phyloP scores from a whole-genome alignment of 2,329 filamentous ascomycete genomes.

The Ceratocystis cubensis region DNA sequence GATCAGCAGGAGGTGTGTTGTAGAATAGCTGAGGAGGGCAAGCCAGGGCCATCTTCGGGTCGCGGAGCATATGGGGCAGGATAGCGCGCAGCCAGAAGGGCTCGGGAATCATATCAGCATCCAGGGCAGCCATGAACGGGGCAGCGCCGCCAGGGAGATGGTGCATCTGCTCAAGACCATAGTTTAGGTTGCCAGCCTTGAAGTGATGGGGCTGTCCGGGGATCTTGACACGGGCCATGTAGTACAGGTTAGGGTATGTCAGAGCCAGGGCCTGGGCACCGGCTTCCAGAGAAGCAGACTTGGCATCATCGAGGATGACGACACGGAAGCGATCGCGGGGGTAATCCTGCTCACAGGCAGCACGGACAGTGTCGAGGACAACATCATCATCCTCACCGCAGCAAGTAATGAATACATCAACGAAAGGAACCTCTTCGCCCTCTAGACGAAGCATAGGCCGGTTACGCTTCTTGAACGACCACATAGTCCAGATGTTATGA shows the following conservation, averaged over 20 bases:
- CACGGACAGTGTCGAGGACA: conserved; percentile 45
- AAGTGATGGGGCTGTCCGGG: conserved; percentile 42
- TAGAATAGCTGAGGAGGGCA: conserved; percentile 52
- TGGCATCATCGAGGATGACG: conserved; percentile 44
- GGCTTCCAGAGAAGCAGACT: conserved; percentile 33
- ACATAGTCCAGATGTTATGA: conserved; percentile 47
- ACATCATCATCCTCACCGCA: conserved; percentile 45
- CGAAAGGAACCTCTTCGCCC: conserved; percentile 38
- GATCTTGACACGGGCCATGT: conserved; percentile 39
- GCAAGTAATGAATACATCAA: conserved; percentile 46
- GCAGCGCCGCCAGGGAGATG: conserved; percentile 42
- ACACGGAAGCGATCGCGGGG: conserved; percentile 41
- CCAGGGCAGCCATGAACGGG: conserved; percentile 49
- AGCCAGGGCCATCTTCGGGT: conserved; percentile 45
- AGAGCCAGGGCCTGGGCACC: conserved; percentile 30
- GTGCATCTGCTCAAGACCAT: conserved; percentile 40
- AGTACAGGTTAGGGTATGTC: conserved; percentile 38
- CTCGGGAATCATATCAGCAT: conserved; percentile 58
- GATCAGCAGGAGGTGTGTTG: conserved; percentile 47
- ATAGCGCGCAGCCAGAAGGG: conserved; percentile 46
- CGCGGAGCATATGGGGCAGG: conserved; percentile 46
- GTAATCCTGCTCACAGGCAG: conserved; percentile 43
- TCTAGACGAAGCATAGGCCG: conserved; percentile 42
- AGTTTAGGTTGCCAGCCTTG: conserved; percentile 54
- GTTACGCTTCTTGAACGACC: conserved; percentile 41